Conservation (phyloP, 2,329 filamentous ascomycete genomes). For the Colletotrichum echinochloae region DNA sequence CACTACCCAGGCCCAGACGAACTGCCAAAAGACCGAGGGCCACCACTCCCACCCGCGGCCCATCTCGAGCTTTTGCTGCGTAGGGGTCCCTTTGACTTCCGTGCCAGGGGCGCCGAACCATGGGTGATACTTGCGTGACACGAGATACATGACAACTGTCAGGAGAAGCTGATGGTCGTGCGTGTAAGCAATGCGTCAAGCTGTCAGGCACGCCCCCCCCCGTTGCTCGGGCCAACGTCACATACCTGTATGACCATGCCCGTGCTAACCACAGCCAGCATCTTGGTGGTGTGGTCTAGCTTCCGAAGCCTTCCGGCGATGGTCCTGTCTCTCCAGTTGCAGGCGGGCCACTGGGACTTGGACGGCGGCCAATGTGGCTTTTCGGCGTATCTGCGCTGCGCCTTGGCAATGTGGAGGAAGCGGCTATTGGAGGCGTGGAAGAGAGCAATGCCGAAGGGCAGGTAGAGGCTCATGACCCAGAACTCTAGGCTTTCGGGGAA, state of each 20-base stretch:
- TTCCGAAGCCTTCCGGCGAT: constrained; percentile 53
- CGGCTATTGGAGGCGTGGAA: constrained; percentile 74
- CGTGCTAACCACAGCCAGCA: constrained; percentile 62
- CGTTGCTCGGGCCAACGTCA: constrained; percentile 24
- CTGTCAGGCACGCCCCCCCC: constrained; percentile 16
- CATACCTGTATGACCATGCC: constrained; percentile 69
- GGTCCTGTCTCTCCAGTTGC: constrained; percentile 42
- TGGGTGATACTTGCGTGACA: constrained; percentile 74
- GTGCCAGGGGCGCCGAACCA: constrained; percentile 71
- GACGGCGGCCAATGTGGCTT: constrained; percentile 39
- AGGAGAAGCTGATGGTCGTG: constrained; percentile 62
- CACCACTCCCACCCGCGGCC: constrained; percentile 75
- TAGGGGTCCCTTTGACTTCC: constrained; percentile 67
- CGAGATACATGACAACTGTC: constrained; percentile 69
- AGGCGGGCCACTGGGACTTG: constrained; percentile 38
- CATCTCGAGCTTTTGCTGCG: constrained; percentile 60
- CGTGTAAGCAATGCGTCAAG: constrained; percentile 36
- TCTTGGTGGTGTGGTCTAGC: constrained; percentile 61
- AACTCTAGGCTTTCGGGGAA: constrained; percentile 67
- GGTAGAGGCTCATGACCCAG: constrained; percentile 75
- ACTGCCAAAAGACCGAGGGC: constrained; percentile 73
- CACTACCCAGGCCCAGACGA: constrained; percentile 72
- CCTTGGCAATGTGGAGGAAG: constrained; percentile 68
- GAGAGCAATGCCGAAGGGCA: constrained; percentile 73
- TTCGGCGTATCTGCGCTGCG: constrained; percentile 54